phyloP scores from a whole-genome alignment of 2,329 filamentous ascomycete genomes.

The Fusarium mangiferae region DNA sequence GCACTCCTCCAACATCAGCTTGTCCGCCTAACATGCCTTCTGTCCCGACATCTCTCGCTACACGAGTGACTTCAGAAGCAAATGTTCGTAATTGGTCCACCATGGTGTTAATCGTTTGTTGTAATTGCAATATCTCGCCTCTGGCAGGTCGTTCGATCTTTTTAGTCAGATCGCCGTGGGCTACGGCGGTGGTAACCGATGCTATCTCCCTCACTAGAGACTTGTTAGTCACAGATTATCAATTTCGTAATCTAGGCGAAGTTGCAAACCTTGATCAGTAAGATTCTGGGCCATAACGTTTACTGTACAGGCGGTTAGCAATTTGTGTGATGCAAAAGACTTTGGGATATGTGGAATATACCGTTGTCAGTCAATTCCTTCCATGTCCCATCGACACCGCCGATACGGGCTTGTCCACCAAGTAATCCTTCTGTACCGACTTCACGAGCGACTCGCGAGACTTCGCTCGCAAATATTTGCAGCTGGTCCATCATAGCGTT shows the following conservation, averaged over 20 bases:
- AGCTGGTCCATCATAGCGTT: conserved; percentile 99
- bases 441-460: conserved; percentile 92
- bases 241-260: background rate
- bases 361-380: conserved; percentile 93
- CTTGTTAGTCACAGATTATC: conserved; percentile 20
- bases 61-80: conserved; percentile 84
- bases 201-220: conserved; percentile 80
- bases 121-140: conserved; percentile 83
- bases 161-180: conserved; percentile 83
- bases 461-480: conserved; percentile 95
- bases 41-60: conserved; percentile 85
- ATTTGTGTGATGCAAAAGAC: background rate
- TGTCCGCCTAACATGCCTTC: conserved; percentile 86
- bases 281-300: conserved; percentile 88
- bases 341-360: conserved; percentile 47
- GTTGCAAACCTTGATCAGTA: conserved; percentile 72
- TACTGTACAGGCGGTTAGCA: conserved; percentile 58
- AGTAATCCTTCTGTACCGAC: conserved; percentile 96
- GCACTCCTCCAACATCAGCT: conserved; percentile 83
- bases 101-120: conserved; percentile 91
- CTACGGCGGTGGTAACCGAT: conserved; percentile 84
- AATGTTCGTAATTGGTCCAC: conserved; percentile 86
- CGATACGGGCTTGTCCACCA: conserved; percentile 92
- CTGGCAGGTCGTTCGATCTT: conserved; percentile 85
- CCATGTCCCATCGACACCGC: conserved; percentile 96